A percentile compares a stretch with the other conserved stretches of the same genome.
phyloP scores from a whole-genome alignment of 2,329 filamentous ascomycete genomes.

The Xylaria sp. region DNA sequence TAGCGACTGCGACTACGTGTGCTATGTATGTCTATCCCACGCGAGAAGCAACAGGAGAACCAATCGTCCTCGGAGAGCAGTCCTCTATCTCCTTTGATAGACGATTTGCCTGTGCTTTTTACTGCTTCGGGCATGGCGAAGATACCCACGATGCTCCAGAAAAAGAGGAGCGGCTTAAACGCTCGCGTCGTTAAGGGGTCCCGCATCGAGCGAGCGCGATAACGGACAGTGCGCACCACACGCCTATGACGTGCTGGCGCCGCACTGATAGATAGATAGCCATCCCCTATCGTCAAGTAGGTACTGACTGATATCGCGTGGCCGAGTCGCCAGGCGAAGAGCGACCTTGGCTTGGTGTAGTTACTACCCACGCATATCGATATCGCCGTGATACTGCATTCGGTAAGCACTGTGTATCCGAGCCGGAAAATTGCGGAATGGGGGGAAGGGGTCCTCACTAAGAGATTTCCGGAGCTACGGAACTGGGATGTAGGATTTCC shows the following conservation, averaged over 20 bases:
- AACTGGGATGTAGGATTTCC: slow-evolving; percentile 9
- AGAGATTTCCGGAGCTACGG: slow-evolving; percentile 26
- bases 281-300: not conserved
- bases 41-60: slow-evolving; percentile 4
- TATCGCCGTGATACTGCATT: not conserved
- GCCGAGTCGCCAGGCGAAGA: slow-evolving; percentile 8
- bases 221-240: slow-evolving; percentile 35
- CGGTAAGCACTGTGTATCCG: slow-evolving; percentile 23
- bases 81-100: slow-evolving; percentile 1
- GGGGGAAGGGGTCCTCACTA: slow-evolving; percentile 4
- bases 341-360: not conserved
- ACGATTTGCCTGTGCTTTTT: slow-evolving; percentile 21
- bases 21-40: not conserved
- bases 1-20: slow-evolving; percentile 24
- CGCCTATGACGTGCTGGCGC: slow-evolving; percentile 5
- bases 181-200: slow-evolving; percentile 4
- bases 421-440: slow-evolving; percentile 36
- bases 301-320: slow-evolving; percentile 2
- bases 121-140: slow-evolving; percentile 32
- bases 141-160: slow-evolving; percentile 34
- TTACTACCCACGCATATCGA: not conserved
- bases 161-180: slow-evolving; percentile 22
- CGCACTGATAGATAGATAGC: not conserved
- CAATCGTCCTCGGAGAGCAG: not conserved
- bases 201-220: slow-evolving; percentile 26